A percentile compares a stretch with the other conserved stretches of the same genome.
Evolutionary conservation across 2,329 filamentous ascomycete species (phyloP).

Genomic region (Anthostomella pinea): DNA sequence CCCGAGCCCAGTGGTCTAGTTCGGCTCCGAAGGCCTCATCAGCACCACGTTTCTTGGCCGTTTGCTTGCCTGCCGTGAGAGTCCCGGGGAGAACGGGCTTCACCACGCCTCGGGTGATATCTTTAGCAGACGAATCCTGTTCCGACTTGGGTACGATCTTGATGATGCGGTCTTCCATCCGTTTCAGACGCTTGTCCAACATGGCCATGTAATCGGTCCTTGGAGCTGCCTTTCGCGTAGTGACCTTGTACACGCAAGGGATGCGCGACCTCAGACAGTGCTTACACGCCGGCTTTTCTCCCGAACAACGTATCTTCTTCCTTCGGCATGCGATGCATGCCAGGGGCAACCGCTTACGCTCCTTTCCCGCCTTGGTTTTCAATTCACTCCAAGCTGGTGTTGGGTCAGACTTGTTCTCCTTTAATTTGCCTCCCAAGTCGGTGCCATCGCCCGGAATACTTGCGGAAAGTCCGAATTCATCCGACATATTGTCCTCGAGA

Average conservation of each 20-base stretch:
- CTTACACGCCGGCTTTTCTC: conserved; percentile 96
- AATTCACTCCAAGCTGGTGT: conserved; percentile 75
- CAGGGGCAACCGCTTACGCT: conserved; percentile 85
- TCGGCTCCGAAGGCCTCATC: conserved; percentile 86
- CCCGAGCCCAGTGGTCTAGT: conserved; percentile 75
- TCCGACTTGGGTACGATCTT: conserved; percentile 90
- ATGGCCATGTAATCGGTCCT: conserved; percentile 99
- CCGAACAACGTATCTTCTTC: conserved; percentile 97
- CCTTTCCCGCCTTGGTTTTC: conserved; percentile 91
- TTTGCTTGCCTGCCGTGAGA: conserved; percentile 48
- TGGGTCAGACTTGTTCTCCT: conserved; percentile 57
- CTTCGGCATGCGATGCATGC: conserved; percentile 94
- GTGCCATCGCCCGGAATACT: conserved; percentile 48
- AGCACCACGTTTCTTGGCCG: conserved; percentile 73
- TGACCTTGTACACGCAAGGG: conserved; percentile 97
- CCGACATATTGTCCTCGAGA: conserved; percentile 51
- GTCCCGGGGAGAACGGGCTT: conserved; percentile 70
- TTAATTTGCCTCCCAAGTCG: conserved; percentile 51
- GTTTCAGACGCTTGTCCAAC: conserved; percentile 90
- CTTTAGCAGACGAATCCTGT: conserved; percentile 58
- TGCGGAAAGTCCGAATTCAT: conserved; percentile 56
- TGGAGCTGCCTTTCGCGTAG: conserved; percentile 87
- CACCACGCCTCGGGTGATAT: conserved; percentile 76
- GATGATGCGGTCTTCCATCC: conserved; percentile 97
- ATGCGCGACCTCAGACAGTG: conserved; percentile 90